These are phyloP conservation scores for Nakazawaea laoshanensis DNA, from an alignment of 805 yeast species.

Conservation along the genomic window DNA sequence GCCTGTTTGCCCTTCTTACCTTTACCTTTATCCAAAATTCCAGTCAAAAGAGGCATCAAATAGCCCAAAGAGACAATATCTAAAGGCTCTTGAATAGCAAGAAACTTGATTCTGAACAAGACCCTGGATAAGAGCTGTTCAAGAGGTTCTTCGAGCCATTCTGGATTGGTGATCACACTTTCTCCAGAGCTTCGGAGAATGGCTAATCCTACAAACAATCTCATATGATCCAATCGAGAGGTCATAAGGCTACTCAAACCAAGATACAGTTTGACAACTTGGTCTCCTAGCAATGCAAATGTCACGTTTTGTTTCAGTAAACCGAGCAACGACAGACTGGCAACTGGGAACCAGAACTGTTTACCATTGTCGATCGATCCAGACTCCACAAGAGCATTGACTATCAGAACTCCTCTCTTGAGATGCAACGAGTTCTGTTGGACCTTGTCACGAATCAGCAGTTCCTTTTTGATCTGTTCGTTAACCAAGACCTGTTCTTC, in stretches of 20 bases:
- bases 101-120: slow-evolving; percentile 65
- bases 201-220: slow-evolving; percentile 58
- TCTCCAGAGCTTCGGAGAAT: slow-evolving; percentile 47
- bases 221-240: slow-evolving; percentile 40
- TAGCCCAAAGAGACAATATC: slow-evolving; percentile 65
- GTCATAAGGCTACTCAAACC: slow-evolving; percentile 44
- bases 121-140: slow-evolving; percentile 52
- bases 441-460: slow-evolving; percentile 35
- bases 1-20: slow-evolving; percentile 42
- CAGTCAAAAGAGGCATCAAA: slow-evolving; percentile 63
- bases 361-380: slow-evolving; percentile 55
- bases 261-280: slow-evolving; percentile 43
- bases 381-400: slow-evolving; percentile 43
- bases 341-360: slow-evolving; percentile 62
- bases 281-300: slow-evolving; percentile 19
- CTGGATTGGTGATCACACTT: slow-evolving; percentile 27
- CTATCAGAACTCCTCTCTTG: slow-evolving; percentile 42
- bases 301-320: slow-evolving; percentile 18
- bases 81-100: slow-evolving; percentile 64
- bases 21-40: slow-evolving; percentile 62
- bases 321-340: slow-evolving; percentile 27
- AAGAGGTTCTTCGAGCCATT: slow-evolving; percentile 32
- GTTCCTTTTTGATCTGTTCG: slow-evolving; percentile 58
- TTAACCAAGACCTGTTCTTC: slow-evolving; percentile 65
- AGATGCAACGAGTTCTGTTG: slow-evolving; percentile 30